Evolutionary conservation across 108 stramenopile genomes (phyloP), one percentile per base, ranked within the genome.

Genomic region (Chaetoceros muelleri): DNA sequence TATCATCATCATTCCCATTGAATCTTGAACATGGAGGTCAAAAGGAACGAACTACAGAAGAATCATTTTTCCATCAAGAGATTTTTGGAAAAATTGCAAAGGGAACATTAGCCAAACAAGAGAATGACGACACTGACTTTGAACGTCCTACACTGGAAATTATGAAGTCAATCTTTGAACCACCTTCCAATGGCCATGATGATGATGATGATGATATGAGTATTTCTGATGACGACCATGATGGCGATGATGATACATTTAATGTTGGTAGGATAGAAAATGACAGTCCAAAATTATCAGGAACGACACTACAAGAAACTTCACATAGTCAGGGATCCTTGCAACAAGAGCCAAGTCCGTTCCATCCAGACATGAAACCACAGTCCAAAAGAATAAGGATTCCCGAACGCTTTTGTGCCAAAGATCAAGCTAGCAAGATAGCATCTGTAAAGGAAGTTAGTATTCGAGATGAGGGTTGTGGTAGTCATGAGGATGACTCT

Each of bases 121-220:
- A 28, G 19, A 24, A 19, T 30, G 17, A 50, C 7, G 48, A 60
- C 5, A 19, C 5, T 3, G 26, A 54, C 24, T 17, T 28, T 5
- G 44, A 24, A 18, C 62, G 80, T 17, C 76, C 76, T 16, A 56
- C 73, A 21, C 55, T 75, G 52, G 71, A 72, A 30, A 48, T 60
- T 13, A 58, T 67, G 40, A 69, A 66, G 30, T 65, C 70, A 1
- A 75, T 78, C 22, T 78, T 75, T 58, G 69, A 68, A 60, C 25
- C 75, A 5, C 52, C 56, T 16, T 65, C 66, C 2, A 64, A 56
- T 18, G 34, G 55, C 27, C 58, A 48, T 24, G 53, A 54, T 29
- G 67, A 56, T 18, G 34, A 60, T 25, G 63, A 48, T 24, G 53
- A 54, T 29, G 24, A 26, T 13, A n/a, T n/a, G 0, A 60, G 62